These are phyloP conservation scores for Coniferiporia weirii DNA, from an alignment of 1,284 basidiomycete genomes.

Conservation along the genomic window DNA sequence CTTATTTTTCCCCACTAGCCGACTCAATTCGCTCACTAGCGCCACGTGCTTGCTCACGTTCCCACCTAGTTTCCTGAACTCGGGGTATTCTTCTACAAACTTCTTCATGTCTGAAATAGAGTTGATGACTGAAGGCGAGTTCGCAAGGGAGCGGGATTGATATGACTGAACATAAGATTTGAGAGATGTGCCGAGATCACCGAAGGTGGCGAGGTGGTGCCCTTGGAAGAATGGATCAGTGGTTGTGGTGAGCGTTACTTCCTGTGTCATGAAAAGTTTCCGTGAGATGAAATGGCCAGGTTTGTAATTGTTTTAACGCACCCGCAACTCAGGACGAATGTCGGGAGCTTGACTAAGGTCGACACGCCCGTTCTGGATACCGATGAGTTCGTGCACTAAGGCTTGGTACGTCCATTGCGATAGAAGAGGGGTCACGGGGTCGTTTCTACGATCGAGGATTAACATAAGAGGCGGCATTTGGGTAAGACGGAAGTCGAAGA, in stretches of 20 bases:
- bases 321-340: slow-evolving; percentile 81
- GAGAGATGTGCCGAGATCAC: slow-evolving; percentile 90
- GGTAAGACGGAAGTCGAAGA: slow-evolving; percentile 76
- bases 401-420: slow-evolving; percentile 99
- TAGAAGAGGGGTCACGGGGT: slow-evolving; percentile 96
- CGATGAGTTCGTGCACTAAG: slow-evolving; percentile 96
- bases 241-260: slow-evolving; percentile 88
- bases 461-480: slow-evolving; percentile 72
- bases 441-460: slow-evolving; percentile 89
- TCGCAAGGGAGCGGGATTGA: slow-evolving; percentile 77
- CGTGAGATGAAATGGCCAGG: not conserved
- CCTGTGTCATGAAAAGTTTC: slow-evolving; percentile 42
- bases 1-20: slow-evolving; percentile 82
- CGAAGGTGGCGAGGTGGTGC: slow-evolving; percentile 92
- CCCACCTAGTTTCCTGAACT: slow-evolving; percentile 92
- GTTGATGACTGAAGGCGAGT: slow-evolving; percentile 81
- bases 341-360: slow-evolving; percentile 83
- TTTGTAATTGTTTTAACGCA: slow-evolving; percentile 33
- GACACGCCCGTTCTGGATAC: slow-evolving; percentile 93
- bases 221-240: slow-evolving; percentile 95
- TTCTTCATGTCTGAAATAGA: slow-evolving; percentile 97
- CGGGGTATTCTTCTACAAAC: slow-evolving; percentile 98
- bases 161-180: slow-evolving; percentile 95
- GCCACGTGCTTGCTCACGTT: slow-evolving; percentile 99
- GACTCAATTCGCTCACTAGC: slow-evolving; percentile 91